Evolutionary conservation across 768 basidiomycete genomes (phyloP), one percentile per base, ranked within the genome.

Genomic region (Suillus tomentosus): DNA sequence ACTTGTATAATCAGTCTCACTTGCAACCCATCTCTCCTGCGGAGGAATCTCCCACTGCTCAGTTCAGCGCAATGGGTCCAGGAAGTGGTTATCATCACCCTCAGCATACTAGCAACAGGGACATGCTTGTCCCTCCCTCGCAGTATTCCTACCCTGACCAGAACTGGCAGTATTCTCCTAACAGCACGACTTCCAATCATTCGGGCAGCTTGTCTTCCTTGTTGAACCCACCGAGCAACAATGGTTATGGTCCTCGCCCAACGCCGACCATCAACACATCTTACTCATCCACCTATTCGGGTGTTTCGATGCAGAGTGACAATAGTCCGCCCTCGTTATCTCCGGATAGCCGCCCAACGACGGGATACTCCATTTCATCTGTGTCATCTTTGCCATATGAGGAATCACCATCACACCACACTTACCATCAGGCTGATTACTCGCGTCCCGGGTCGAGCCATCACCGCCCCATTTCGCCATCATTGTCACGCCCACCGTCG

Each of bases 331-430:
- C 90, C 0, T 79, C 81, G 9, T 75, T 91, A 67, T 94, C 92
- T 4, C 92, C 92, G 6, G 92, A 94, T 74, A 91, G 90, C 76
- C 87, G 92, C 59, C 92, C 92, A 1, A 89, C 88, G 2, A 93
- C 92, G 0, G 91, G 92, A 19, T 94, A 94, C 75, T 93, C 92
- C 45, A 91, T 92, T 62, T 88, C 90, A 2, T 92, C 90, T 14
- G 90, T 92, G 67, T 90, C 89, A 1, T 92, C 90, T 22, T 72
- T 91, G 67, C 83, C 87, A 0, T 91, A 92, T 74, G 88, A 88
- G 61, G 88, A 90, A 50, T 80, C 76, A 36, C 74, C 75, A 8
- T 77, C 73, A 10, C 74, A 77, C 37, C 64, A 63, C 2, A 65
- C 68, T 37, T 78, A 85, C 62, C 83, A 84, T 63, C 77, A 76